These are phyloP conservation scores for Soucietia sequanensis DNA, from an alignment of 805 yeast species.

Conservation along the genomic window DNA sequence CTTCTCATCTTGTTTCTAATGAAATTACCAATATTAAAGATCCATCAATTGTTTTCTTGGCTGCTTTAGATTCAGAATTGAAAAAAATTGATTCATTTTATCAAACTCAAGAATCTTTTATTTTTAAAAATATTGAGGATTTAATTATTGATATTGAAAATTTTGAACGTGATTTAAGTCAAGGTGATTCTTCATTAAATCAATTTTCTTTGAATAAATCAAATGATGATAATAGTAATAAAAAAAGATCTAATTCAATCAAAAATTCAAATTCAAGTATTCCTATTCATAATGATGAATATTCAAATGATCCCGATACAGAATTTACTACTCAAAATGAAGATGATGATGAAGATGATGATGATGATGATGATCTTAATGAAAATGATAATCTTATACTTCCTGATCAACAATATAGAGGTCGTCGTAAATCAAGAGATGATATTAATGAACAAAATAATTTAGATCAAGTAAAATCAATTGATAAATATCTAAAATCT, in stretches of 20 bases:
- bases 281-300: constrained; percentile 8
- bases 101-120: constrained; percentile 59
- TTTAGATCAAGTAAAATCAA: constrained; percentile 17
- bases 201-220: neutral
- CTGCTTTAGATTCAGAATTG: constrained; percentile 77
- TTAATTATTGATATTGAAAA: constrained; percentile 62
- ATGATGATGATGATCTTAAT: constrained; percentile 17
- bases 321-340: constrained; percentile 31
- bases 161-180: constrained; percentile 43
- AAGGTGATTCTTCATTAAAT: constrained; percentile 3
- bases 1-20: constrained; percentile 25
- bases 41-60: constrained; percentile 57
- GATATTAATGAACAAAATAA: constrained; percentile 1
- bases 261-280: constrained; percentile 2
- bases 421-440: constrained; percentile 4
- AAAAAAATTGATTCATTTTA: constrained; percentile 76
- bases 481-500: constrained; percentile 37
- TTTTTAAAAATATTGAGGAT: constrained; percentile 51
- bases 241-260: constrained; percentile 14
- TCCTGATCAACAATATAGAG: constrained; percentile 1
- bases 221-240: constrained; percentile 2
- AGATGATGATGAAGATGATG: constrained; percentile 32
- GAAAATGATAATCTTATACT: no score
- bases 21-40: constrained; percentile 37
- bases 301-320: constrained; percentile 35